Evolutionary conservation across 2,329 filamentous ascomycete genomes (phyloP).

Genomic region (Tolypocladium inflatum): DNA sequence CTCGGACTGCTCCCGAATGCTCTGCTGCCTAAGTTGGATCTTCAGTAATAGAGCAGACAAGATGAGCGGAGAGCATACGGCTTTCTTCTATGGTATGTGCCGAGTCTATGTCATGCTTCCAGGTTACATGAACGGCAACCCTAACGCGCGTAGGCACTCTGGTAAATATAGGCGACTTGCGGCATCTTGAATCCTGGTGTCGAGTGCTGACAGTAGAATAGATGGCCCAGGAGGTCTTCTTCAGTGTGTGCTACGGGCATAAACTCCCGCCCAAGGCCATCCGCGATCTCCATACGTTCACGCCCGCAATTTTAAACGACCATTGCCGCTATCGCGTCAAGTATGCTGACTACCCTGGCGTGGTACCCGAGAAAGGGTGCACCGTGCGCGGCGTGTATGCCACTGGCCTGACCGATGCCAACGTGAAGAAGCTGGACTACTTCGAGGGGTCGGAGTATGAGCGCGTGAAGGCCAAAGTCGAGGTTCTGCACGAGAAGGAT

Average conservation of each 20-base stretch:
- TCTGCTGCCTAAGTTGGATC: neutral
- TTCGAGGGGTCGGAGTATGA: constrained; percentile 77
- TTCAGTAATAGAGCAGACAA: constrained; percentile 5
- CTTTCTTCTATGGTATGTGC: constrained; percentile 48
- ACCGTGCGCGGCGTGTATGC: constrained; percentile 68
- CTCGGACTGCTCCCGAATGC: neutral
- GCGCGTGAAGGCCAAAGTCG: constrained; percentile 44
- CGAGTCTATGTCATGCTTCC: neutral
- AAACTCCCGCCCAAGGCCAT: constrained; percentile 36
- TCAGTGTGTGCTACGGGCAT: constrained; percentile 68
- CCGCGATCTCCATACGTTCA: constrained; percentile 49
- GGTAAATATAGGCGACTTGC: constrained; percentile 13
- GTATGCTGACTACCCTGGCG: constrained; percentile 70
- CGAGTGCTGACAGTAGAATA: constrained; percentile 15
- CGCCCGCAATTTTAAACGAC: constrained; percentile 65
- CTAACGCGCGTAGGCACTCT: constrained; percentile 21
- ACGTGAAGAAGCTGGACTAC: constrained; percentile 64
- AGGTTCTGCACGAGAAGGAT: constrained; percentile 35
- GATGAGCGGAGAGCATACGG: constrained; percentile 33
- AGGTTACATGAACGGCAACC: neutral
- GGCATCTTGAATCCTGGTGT: neutral
- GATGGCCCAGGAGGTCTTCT: constrained; percentile 84
- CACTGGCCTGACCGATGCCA: constrained; percentile 66
- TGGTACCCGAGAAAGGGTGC: constrained; percentile 46
- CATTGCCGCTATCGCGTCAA: constrained; percentile 64